Conservation (phyloP, 331 rosid species). For the Rhamnella rubrinervis region DNA sequence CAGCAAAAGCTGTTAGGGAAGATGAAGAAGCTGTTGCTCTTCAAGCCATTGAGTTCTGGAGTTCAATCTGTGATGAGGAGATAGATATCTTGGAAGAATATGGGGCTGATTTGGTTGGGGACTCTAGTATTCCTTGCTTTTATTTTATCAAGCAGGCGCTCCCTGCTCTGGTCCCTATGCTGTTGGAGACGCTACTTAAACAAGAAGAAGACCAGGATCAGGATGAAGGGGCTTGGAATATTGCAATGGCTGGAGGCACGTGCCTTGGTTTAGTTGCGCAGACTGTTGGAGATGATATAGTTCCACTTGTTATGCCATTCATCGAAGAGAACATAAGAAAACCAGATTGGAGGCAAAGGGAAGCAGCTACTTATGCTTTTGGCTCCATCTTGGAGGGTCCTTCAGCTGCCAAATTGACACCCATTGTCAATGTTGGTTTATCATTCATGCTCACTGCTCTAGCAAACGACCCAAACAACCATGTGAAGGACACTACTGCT, state of each 20-base stretch:
- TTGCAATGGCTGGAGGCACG: constrained; percentile 88
- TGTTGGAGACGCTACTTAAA: constrained; percentile 66
- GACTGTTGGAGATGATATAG: constrained; percentile 75
- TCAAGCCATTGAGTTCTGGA: constrained; percentile 81
- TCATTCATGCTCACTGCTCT: constrained; percentile 70
- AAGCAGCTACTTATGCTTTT: constrained; percentile 86
- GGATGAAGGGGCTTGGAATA: constrained; percentile 87
- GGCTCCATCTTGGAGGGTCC: constrained; percentile 89
- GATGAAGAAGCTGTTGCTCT: constrained; percentile 81
- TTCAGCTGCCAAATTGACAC: constrained; percentile 69
- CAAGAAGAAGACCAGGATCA: constrained; percentile 88
- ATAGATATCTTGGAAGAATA: constrained; percentile 72
- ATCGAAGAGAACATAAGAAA: constrained; percentile 74
- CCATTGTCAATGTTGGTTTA: constrained; percentile 65
- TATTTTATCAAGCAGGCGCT: constrained; percentile 79
- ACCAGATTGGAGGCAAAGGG: constrained; percentile 86
- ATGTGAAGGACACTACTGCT: constrained; percentile 82
- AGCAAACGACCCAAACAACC: constrained; percentile 66
- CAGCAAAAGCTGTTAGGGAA: constrained; percentile 73
- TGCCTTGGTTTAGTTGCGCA: constrained; percentile 79
- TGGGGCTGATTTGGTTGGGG: constrained; percentile 67
- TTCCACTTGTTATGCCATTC: constrained; percentile 83
- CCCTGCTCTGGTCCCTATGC: constrained; percentile 63
- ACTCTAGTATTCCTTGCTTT: constrained; percentile 68
- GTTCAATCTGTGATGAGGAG: constrained; percentile 82